These are phyloP conservation scores for Fraxinus velutina DNA, from an alignment of 305 asterid genomes.

Conservation along the genomic window DNA sequence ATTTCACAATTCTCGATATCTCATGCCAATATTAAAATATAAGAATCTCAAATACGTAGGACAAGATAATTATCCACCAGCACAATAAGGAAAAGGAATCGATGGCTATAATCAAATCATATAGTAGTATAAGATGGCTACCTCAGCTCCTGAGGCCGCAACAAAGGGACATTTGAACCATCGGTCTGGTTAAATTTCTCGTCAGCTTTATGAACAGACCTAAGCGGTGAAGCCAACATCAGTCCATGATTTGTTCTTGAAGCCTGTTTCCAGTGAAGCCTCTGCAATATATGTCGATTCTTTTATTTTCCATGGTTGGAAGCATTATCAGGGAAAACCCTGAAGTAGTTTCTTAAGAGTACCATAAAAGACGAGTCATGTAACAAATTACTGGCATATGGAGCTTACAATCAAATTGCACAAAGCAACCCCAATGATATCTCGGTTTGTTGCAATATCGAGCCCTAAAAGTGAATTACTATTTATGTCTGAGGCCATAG, in stretches of 20 bases:
- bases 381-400: not conserved
- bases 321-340: not conserved
- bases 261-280: slow-evolving; percentile 95
- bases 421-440: slow-evolving; percentile 80
- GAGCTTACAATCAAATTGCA: slow-evolving; percentile 78
- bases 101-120: not conserved
- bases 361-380: not conserved
- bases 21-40: no score
- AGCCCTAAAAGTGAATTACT: slow-evolving; percentile 75
- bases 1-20: not conserved
- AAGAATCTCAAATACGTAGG: no score
- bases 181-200: slow-evolving; percentile 39
- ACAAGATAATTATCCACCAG: no score
- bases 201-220: slow-evolving; percentile 53
- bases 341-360: not conserved
- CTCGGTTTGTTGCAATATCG: slow-evolving; percentile 82
- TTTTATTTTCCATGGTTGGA: slow-evolving; percentile 1
- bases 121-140: slow-evolving; percentile 18
- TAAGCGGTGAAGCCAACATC: slow-evolving; percentile 92
- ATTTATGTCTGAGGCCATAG: slow-evolving; percentile 83
- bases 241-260: slow-evolving; percentile 69
- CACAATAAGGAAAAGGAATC: not conserved
- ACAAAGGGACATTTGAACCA: slow-evolving; percentile 51
- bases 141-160: slow-evolving; percentile 92
- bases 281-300: slow-evolving; percentile 43